A percentile compares a stretch with the other conserved stretches of the same genome.
These are phyloP conservation scores for Trifolium fragiferum DNA, from an alignment of 306 rosid genomes.

Conservation along the genomic window DNA sequence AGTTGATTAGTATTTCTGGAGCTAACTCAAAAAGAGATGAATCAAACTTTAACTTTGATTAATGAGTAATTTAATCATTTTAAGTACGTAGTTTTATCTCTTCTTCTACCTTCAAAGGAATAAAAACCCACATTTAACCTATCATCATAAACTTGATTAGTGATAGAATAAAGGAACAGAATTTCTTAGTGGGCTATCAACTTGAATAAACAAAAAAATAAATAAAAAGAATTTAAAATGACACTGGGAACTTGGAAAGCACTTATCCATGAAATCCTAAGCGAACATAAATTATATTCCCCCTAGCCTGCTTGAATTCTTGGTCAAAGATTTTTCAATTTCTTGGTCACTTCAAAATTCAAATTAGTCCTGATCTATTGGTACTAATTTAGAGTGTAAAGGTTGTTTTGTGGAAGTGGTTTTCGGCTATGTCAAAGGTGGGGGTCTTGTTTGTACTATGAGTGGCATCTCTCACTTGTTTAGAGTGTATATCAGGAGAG, in stretches of 20 bases:
- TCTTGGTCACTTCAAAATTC: constrained; percentile 33
- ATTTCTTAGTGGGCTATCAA: constrained; percentile 18
- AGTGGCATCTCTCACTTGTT: background rate
- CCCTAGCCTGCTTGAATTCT: constrained; percentile 2
- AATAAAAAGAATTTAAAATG: background rate
- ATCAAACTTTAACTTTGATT: constrained; percentile 5
- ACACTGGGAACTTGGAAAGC: background rate
- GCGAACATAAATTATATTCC: constrained; percentile 2
- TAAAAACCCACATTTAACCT: background rate
- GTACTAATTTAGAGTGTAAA: background rate
- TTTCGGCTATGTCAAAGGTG: background rate
- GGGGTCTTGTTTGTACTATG: background rate
- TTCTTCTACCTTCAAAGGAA: constrained; percentile 21
- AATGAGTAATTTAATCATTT: background rate
- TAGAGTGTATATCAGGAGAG: background rate
- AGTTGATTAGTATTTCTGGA: background rate
- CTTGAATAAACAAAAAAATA: constrained; percentile 3
- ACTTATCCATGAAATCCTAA: constrained; percentile 31
- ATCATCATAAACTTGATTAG: background rate
- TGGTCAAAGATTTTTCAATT: background rate
- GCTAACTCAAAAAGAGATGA: background rate
- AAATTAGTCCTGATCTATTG: background rate
- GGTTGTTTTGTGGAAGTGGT: background rate
- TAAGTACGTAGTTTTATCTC: background rate
- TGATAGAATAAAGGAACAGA: constrained; percentile 22